A percentile compares a stretch with the other conserved stretches of the same genome.
Evolutionary conservation across 2,329 filamentous ascomycete genomes (phyloP).

Genomic region (Phyllosticta paracitricarpa): DNA sequence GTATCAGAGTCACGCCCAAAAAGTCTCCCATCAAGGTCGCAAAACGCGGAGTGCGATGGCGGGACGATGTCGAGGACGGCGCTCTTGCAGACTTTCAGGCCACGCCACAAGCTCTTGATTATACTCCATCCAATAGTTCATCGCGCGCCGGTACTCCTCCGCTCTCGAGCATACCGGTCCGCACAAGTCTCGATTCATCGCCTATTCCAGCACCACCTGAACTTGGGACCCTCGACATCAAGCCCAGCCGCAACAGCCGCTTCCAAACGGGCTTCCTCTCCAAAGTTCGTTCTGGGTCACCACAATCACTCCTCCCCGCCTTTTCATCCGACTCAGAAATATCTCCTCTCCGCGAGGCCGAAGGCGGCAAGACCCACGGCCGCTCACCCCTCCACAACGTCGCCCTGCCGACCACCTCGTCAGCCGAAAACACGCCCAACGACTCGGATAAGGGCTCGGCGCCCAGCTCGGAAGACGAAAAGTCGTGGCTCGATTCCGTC

Average conservation of each 20-base stretch:
- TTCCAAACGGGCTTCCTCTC: constrained; percentile 86
- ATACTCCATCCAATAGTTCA: constrained; percentile 44
- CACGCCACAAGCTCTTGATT: constrained; percentile 64
- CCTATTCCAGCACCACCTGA: constrained; percentile 48
- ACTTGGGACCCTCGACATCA: constrained; percentile 47
- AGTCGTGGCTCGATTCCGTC: constrained; percentile 31
- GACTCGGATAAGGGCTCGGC: constrained; percentile 27
- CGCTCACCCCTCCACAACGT: constrained; percentile 46
- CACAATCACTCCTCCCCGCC: constrained; percentile 51
- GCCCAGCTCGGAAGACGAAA: constrained; percentile 38
- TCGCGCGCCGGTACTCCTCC: constrained; percentile 46
- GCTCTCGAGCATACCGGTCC: neutral
- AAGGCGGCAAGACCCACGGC: constrained; percentile 31
- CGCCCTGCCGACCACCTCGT: constrained; percentile 14
- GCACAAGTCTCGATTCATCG: constrained; percentile 37
- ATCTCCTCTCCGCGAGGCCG: constrained; percentile 37
- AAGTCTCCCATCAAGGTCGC: constrained; percentile 50
- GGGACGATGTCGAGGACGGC: constrained; percentile 80
- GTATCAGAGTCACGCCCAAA: constrained; percentile 58
- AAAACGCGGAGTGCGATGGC: constrained; percentile 80
- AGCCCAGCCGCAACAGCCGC: constrained; percentile 48
- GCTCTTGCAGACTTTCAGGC: constrained; percentile 83
- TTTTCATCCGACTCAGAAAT: constrained; percentile 48
- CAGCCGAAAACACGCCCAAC: constrained; percentile 17
- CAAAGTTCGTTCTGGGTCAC: constrained; percentile 44